These are phyloP conservation scores for Aethionema arabicum DNA, from an alignment of 345 rosid genomes.

Conservation along the genomic window DNA sequence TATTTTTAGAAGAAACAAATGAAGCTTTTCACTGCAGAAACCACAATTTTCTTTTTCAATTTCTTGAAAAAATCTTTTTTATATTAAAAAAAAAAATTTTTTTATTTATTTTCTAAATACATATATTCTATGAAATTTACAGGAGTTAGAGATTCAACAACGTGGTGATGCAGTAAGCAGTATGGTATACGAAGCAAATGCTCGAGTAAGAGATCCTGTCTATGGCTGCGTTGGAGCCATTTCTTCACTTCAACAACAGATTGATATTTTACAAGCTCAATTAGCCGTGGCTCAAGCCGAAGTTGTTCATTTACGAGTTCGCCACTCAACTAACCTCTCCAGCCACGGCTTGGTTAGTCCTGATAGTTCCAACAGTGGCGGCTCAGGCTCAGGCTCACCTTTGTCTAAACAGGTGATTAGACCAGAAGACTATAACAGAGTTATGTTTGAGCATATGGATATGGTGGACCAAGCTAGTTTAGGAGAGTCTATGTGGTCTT, in stretches of 20 bases:
- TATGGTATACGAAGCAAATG: conserved; percentile 94
- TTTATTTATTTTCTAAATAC: too few species aligned
- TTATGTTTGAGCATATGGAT: conserved; percentile 60
- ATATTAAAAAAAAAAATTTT: too few species aligned
- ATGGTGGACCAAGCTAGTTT: conserved; percentile 58
- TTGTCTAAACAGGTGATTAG: conserved; percentile 1
- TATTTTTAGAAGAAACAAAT: too few species aligned
- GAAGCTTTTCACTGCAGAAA: too few species aligned
- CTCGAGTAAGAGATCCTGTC: conserved; percentile 90
- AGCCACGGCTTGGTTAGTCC: conserved; percentile 44
- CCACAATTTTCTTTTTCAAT: too few species aligned
- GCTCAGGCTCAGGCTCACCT: conserved; percentile 46
- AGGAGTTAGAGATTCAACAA: conserved; percentile 77
- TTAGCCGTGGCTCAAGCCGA: conserved; percentile 89
- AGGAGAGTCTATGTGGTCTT: conserved; percentile 77
- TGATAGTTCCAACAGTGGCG: conserved; percentile 57
- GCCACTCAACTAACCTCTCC: conserved; percentile 40
- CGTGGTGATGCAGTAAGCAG: conserved; percentile 89
- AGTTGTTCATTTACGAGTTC: conserved; percentile 74
- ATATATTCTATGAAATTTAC: conserved; percentile 10
- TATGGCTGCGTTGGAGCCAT: conserved; percentile 95
- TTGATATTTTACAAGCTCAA: conserved; percentile 77
- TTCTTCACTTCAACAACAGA: conserved; percentile 81
- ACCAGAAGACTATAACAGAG: conserved; percentile 43
- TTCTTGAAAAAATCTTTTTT: too few species aligned